Evolutionary conservation across 257 asterid genomes (phyloP), one percentile per base, ranked within the genome.

Genomic region (Penstemon newberryi): DNA sequence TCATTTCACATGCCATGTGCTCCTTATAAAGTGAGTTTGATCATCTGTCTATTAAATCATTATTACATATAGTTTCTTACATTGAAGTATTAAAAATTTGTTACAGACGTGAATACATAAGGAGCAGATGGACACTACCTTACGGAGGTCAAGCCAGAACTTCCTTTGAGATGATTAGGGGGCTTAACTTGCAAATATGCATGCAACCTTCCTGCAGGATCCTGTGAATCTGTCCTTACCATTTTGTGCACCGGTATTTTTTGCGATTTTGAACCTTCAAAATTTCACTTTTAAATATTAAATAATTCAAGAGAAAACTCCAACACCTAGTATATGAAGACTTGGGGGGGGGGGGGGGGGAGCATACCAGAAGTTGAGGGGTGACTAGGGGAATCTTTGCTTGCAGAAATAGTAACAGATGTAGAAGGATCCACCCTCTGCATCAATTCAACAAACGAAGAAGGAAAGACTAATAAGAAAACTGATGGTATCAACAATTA

Each of bases 201-300:
- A 73, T 93, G 96, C 86, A 93, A 78, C 84, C 99, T 84, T 81
- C 99, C 99, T 15, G 96, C 95, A 79, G 99, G 99, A 86, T 93
- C 95, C 81, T 79, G 87, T 42, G 95, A 83, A 81, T 93, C 99
- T 64, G 91, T 87, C 8, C 99, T 78, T 58, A 93, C 97, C 96
- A 90, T 88, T 83, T 93, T 93, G 73, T 82, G 77, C 80, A 85
- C 95, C 12, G 99, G 96, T 66, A 83, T 87, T 78, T 87, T 93
- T 65, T 83, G 88, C n/a, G 88, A 80, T 70, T 85, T 90, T 73
- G 73, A 72, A 54, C 86, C 99, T 90, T 77, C 70, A 60, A 65
- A 63, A 50, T 53, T 56, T 68, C 41, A 67, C 41, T 45, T 53
- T 50, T 33, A 61, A 71, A 60, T 13, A 70, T 60, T 60, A 70